Conservation (phyloP, 371 early-diverging fungal species). For the Mucor saturninus region DNA sequence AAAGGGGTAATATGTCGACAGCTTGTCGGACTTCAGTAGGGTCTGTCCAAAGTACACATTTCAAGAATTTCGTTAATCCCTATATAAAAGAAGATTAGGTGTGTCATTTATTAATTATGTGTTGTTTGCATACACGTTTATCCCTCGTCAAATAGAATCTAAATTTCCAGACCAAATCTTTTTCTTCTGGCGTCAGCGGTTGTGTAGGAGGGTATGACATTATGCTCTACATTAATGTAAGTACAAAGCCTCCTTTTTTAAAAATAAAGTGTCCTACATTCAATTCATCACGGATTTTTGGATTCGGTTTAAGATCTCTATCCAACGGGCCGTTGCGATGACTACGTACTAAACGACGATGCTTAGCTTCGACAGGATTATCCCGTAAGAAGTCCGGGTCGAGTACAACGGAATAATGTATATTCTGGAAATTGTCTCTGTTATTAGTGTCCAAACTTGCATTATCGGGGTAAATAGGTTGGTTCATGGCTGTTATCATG, state of each 20-base stretch:
- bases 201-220: constrained; percentile 91
- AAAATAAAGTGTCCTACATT: constrained; percentile 59
- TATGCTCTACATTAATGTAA: constrained; percentile 65
- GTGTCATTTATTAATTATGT: background rate
- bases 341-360: constrained; percentile 88
- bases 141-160: constrained; percentile 91
- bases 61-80: constrained; percentile 95
- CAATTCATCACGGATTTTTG: constrained; percentile 91
- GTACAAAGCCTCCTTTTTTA: background rate
- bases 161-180: constrained; percentile 96
- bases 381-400: constrained; percentile 81
- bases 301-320: constrained; percentile 93
- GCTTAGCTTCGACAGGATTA: constrained; percentile 96
- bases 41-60: constrained; percentile 96
- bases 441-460: background rate
- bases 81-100: constrained; percentile 21
- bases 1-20: constrained; percentile 79
- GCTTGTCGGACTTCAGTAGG: constrained; percentile 90
- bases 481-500: constrained; percentile 42
- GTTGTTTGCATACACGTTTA: constrained; percentile 64
- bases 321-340: constrained; percentile 91
- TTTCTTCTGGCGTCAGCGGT: constrained; percentile 80
- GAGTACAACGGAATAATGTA: constrained; percentile 47
- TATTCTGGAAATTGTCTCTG: constrained; percentile 1
- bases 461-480: constrained; percentile 25